Base-by-base conservation (phyloP, 805 yeast species). In the Tetrapisispora phaffii region DNA sequence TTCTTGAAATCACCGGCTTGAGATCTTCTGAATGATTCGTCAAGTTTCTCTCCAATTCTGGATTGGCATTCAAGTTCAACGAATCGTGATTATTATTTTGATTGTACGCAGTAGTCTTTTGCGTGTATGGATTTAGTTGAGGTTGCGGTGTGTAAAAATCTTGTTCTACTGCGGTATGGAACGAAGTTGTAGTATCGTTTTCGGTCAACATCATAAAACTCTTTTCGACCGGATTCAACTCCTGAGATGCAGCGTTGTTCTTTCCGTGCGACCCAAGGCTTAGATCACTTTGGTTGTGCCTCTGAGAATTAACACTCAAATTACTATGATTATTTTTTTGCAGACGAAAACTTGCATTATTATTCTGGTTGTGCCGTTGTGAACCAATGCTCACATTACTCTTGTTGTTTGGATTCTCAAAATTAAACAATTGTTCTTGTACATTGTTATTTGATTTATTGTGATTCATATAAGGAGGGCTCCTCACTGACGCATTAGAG, bases 191-290 rank as follows among this genome's bases (percentile, higher is more conserved):
- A 9, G 52, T 39, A 34, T 55, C 59, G 39, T 53, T 58, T 35
- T 55, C 58, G 4, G 63, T 61, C 22, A 61, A 45, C 53, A 57
- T 56, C 60, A 55, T 53, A 39, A 60, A 61, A 34, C 63, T 57
- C 44, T 47, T 56, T 45, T 60, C 66, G 8, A 61, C 56, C 10
- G 66, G 66, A 34, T 57, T 54, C 46, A 55, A 20, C 9, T 47
- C 52, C 7, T 45, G 34, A 4, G 24, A 20, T 1, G 24, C 39
- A 23, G 36, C 5, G 12, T 15, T 21, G 7, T 22, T 36, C 2
- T 7, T n/a, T n/a, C 19, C 23, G n/a, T 36, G 39, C 6, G 29
- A 36, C 15, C 15, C 20, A 7, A 36, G 15, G 19, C 39, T 36
- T 7, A 23, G 2, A 19, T 36, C 23, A n/a, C 29, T 36, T 21